Percentiles rank a stretch among this genome's conserved stretches.
phyloP scores from a whole-genome alignment of 2,329 filamentous ascomycete genomes.

The Pseudogymnoascus sp. region DNA sequence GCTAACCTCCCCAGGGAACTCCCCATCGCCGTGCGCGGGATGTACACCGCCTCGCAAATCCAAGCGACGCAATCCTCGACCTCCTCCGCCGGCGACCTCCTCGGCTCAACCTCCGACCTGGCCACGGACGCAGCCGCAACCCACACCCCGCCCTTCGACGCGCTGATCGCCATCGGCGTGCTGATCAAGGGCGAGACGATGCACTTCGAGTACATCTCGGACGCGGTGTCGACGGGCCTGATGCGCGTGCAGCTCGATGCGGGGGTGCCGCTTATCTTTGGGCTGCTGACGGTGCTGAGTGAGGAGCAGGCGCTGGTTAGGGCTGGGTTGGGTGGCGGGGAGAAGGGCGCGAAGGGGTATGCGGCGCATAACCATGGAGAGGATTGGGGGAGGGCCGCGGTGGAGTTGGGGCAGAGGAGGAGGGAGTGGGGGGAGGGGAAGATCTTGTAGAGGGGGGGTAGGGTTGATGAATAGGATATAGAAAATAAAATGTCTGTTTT shows the following conservation, averaged over 20 bases:
- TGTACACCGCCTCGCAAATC: conserved; percentile 79
- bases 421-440: conserved; percentile 59
- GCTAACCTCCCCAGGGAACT: conserved; percentile 47
- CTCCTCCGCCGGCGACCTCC: conserved; percentile 63
- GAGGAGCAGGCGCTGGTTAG: conserved; percentile 82
- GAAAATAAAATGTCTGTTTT: neutral
- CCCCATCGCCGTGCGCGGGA: conserved; percentile 73
- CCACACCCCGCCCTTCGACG: conserved; percentile 68
- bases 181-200: conserved; percentile 98
- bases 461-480: neutral
- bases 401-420: conserved; percentile 87
- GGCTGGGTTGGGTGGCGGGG: conserved; percentile 73
- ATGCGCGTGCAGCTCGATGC: conserved; percentile 92
- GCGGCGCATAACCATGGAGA: conserved; percentile 84
- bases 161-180: conserved; percentile 88
- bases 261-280: conserved; percentile 84
- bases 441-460: neutral
- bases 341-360: conserved; percentile 64
- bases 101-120: conserved; percentile 63
- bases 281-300: conserved; percentile 77
- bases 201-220: conserved; percentile 98
- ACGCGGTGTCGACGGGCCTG: conserved; percentile 79
- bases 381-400: conserved; percentile 91
- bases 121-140: conserved; percentile 36
- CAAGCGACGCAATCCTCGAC: conserved; percentile 59